Percentiles rank a stretch among this genome's conserved stretches.
These are phyloP conservation scores for Dactylellina haptotyla DNA, from an alignment of 2,329 filamentous ascomycete species.

Conservation along the genomic window DNA sequence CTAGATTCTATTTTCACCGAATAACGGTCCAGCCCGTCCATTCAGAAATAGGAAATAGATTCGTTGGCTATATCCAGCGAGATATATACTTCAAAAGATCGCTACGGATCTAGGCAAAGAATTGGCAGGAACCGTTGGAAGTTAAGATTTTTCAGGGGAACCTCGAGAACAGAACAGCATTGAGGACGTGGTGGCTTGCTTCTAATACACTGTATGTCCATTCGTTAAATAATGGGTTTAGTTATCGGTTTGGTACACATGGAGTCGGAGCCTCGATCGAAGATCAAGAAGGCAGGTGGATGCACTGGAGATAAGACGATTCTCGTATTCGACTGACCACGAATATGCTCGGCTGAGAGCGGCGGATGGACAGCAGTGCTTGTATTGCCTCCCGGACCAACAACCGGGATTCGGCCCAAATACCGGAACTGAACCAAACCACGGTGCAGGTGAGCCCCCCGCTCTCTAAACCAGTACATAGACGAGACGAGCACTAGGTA, in stretches of 20 bases:
- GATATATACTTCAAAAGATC: too few relatives aligned
- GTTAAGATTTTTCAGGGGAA: too few relatives aligned
- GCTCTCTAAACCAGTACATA: not conserved
- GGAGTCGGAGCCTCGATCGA: not conserved
- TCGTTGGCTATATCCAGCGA: too few relatives aligned
- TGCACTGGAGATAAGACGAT: not conserved
- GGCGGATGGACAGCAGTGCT: not conserved
- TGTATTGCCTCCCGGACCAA: not conserved
- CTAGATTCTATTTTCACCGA: too few relatives aligned
- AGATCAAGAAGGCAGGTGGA: constrained; percentile 18
- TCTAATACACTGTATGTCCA: too few relatives aligned
- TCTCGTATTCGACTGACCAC: constrained; percentile 10
- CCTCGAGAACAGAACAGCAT: too few relatives aligned
- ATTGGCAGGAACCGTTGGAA: too few relatives aligned
- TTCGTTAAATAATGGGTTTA: too few relatives aligned
- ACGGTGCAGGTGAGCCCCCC: constrained; percentile 1
- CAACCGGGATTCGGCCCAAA: not conserved
- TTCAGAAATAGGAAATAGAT: too few relatives aligned
- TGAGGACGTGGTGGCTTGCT: too few relatives aligned
- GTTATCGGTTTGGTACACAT: not conserved
- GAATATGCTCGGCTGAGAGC: not conserved
- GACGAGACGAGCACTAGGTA: constrained; percentile 8
- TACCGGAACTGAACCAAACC: not conserved
- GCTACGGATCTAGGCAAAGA: too few relatives aligned
- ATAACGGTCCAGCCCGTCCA: too few relatives aligned